Conservation (phyloP, 768 basidiomycete species). For the Serpula lacrymans region DNA sequence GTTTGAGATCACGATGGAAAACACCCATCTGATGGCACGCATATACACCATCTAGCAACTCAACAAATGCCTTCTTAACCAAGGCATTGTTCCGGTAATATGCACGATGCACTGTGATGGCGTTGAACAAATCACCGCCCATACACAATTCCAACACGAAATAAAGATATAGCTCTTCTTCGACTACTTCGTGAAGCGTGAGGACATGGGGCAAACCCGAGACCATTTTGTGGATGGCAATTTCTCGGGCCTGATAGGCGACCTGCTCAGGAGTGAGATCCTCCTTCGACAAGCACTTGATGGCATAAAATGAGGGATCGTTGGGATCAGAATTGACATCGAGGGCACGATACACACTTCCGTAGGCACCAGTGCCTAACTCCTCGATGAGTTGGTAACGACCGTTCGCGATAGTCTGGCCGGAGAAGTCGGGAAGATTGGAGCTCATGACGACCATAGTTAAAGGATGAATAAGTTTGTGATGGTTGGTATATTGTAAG, state of each 20-base stretch:
- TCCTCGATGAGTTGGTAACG: slow-evolving; percentile 57
- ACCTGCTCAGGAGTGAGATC: slow-evolving; percentile 52
- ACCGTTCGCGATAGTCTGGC: slow-evolving; percentile 50
- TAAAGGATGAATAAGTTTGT: too few relatives aligned
- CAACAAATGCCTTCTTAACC: slow-evolving; percentile 68
- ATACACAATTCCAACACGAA: slow-evolving; percentile 57
- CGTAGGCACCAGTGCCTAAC: slow-evolving; percentile 74
- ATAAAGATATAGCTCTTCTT: slow-evolving; percentile 60
- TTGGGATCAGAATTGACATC: slow-evolving; percentile 41
- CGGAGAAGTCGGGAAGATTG: slow-evolving; percentile 49
- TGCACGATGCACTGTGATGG: slow-evolving; percentile 54
- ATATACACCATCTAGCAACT: slow-evolving; percentile 76
- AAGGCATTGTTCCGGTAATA: slow-evolving; percentile 58
- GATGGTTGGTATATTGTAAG: too few relatives aligned
- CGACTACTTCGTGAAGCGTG: slow-evolving; percentile 60
- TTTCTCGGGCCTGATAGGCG: slow-evolving; percentile 65
- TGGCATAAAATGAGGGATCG: slow-evolving; percentile 50
- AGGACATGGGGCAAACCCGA: slow-evolving; percentile 56
- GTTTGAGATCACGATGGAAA: slow-evolving; percentile 86
- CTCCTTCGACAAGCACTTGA: slow-evolving; percentile 72
- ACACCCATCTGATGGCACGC: slow-evolving; percentile 69
- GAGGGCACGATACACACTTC: slow-evolving; percentile 71
- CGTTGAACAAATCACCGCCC: slow-evolving; percentile 68
- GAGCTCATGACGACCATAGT: too few relatives aligned
- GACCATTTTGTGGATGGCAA: slow-evolving; percentile 52